These are phyloP conservation scores for Przewalskia tangutica DNA, from an alignment of 257 asterid genomes.

Conservation along the genomic window DNA sequence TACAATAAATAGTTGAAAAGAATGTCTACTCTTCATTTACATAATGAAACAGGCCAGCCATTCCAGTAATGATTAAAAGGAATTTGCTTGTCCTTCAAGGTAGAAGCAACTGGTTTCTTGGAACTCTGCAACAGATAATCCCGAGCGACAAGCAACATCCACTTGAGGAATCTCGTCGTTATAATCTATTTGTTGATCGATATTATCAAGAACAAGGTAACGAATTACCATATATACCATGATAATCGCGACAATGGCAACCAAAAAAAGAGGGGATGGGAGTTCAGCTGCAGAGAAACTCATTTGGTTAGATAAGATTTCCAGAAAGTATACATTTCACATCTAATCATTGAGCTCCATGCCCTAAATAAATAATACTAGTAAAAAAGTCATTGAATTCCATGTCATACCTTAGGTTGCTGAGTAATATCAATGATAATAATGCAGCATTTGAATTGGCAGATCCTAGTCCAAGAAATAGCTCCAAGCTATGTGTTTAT, in stretches of 20 bases:
- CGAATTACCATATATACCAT: slow-evolving; percentile 31
- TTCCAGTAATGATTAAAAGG: too few species aligned
- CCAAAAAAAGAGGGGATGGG: slow-evolving; percentile 35
- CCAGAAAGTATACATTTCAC: slow-evolving; percentile 20
- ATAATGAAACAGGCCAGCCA: too few species aligned
- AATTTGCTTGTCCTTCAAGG: slow-evolving; percentile 10
- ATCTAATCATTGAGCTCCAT: slow-evolving; percentile 27
- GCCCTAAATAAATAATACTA: background rate
- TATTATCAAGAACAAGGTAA: slow-evolving; percentile 31
- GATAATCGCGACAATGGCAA: slow-evolving; percentile 30
- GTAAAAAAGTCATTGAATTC: background rate
- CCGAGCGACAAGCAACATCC: background rate
- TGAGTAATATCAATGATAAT: slow-evolving; percentile 22
- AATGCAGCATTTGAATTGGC: background rate
- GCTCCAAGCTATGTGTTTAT: too few species aligned
- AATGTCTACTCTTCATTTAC: too few species aligned
- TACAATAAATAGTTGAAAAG: background rate
- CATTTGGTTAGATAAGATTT: background rate
- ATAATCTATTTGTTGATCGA: slow-evolving; percentile 12
- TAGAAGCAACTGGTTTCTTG: slow-evolving; percentile 32
- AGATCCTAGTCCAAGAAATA: background rate
- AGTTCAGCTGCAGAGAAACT: slow-evolving; percentile 21
- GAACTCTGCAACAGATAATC: slow-evolving; percentile 30
- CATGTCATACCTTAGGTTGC: slow-evolving; percentile 36
- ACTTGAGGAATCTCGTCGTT: background rate